These are phyloP conservation scores for Xanthoparmelia taractica DNA, from an alignment of 495 filamentous ascomycete species.

Conservation along the genomic window DNA sequence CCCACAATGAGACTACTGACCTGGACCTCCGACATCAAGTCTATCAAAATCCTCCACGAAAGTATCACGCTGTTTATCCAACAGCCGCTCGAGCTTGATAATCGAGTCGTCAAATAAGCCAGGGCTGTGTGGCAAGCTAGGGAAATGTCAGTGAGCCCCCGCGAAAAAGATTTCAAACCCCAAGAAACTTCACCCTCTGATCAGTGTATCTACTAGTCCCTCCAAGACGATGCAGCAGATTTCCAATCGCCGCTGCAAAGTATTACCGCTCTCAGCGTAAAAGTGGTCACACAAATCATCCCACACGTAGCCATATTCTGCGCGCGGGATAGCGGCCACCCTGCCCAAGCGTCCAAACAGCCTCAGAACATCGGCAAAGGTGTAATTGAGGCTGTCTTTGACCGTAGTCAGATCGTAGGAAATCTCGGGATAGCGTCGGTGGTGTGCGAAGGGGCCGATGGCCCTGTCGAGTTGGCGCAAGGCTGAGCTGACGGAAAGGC, in stretches of 20 bases:
- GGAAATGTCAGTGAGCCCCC: neutral
- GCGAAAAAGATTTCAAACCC: too few relatives aligned
- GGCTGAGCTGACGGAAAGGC: slow-evolving; percentile 46
- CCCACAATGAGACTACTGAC: neutral
- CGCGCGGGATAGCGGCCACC: slow-evolving; percentile 30
- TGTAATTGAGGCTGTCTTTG: slow-evolving; percentile 43
- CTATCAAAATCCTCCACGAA: slow-evolving; percentile 3
- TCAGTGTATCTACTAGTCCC: slow-evolving; percentile 26
- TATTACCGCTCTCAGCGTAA: slow-evolving; percentile 42
- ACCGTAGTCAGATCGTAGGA: slow-evolving; percentile 40
- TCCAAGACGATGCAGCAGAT: slow-evolving; percentile 37
- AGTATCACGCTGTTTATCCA: slow-evolving; percentile 6
- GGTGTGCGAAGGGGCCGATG: slow-evolving; percentile 31
- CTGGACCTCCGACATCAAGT: neutral
- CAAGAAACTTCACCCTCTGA: slow-evolving; percentile 36
- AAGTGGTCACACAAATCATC: slow-evolving; percentile 43
- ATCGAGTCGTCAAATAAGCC: slow-evolving; percentile 17
- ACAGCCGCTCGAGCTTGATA: neutral
- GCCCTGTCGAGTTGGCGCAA: slow-evolving; percentile 41
- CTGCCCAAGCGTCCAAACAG: slow-evolving; percentile 42
- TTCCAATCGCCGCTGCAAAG: slow-evolving; percentile 44
- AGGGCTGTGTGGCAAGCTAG: slow-evolving; percentile 5
- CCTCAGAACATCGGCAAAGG: slow-evolving; percentile 44
- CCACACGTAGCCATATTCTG: slow-evolving; percentile 47
- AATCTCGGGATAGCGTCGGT: slow-evolving; percentile 33